A percentile compares a stretch with the other conserved stretches of the same genome.
Conservation (phyloP, 495 filamentous ascomycete species). For the Pseudevernia furfuracea region DNA sequence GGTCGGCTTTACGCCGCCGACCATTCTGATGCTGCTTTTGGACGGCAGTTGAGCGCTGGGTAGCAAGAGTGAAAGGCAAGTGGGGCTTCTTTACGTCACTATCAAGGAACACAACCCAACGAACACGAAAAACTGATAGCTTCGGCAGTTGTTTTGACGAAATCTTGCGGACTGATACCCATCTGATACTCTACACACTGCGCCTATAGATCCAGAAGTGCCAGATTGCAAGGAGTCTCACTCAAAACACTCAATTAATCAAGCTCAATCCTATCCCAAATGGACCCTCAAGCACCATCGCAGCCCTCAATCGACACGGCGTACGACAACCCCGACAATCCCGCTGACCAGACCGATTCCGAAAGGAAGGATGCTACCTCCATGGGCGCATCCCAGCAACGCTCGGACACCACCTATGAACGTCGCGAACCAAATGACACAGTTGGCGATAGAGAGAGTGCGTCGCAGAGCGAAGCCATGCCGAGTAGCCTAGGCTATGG, state of each 20-base stretch:
- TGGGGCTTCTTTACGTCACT: neutral
- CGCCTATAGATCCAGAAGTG: neutral
- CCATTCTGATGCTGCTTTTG: neutral
- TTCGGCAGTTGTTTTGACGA: neutral
- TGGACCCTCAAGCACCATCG: conserved; percentile 34
- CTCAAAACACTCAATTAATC: neutral
- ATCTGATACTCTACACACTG: neutral
- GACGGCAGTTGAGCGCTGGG: neutral
- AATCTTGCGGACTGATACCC: neutral
- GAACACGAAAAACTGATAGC: neutral
- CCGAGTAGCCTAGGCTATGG: conserved; percentile 35
- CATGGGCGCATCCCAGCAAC: conserved; percentile 23
- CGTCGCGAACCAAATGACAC: conserved; percentile 30
- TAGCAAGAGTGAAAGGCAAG: neutral
- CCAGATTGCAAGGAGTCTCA: neutral
- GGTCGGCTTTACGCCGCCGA: neutral
- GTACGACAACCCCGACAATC: conserved; percentile 44
- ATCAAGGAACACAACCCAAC: neutral
- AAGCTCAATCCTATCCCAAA: conserved; percentile 3
- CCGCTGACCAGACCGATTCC: conserved; percentile 39
- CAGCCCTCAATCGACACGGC: conserved; percentile 48
- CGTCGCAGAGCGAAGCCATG: conserved; percentile 30
- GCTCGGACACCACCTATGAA: conserved; percentile 27
- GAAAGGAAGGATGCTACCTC: conserved; percentile 37
- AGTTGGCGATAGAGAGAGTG: conserved; percentile 35